Base-by-base conservation (phyloP, 169 alveolate genomes). In the Eimeria brunetti region DNA sequence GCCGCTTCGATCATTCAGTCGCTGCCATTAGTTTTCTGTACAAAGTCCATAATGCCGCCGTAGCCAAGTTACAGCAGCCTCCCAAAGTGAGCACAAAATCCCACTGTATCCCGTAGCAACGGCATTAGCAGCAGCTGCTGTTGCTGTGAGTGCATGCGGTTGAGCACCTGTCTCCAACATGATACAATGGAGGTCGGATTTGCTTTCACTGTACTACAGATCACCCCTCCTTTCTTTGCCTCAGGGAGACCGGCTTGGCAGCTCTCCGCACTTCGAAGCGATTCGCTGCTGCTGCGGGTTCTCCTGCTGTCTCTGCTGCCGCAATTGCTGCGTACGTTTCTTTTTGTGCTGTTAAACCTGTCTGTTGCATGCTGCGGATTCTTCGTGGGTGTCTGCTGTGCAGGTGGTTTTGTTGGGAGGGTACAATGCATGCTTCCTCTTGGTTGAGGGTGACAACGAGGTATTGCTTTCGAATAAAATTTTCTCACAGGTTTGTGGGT, bases 361-460 rank as follows among this genome's bases (percentile, higher is more conserved):
- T 56, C 9, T 9, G 64, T 9, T 56, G 9, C 18, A 56, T 9
- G 64, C 24, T 56, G 30, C 27, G 27, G 56, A 36, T 24, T 33
- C 27, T 75, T 16, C 38, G 22, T 12, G 22, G 14, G 46, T 71
- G 30, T 71, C 41, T 69, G 81, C 8, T 71, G 30, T 71, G 46
- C 85, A 75, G 85, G 85, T 75, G 33, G 60, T 75, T 49, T 56
- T 75, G 58, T 27, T 75, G 51, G 85, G 85, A n/a, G 85, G 85
- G 9, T 36, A 75, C 56, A 75, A 75, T 36, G 85, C 85, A 11
- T 75, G 85, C 56, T 9, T 36, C 14, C 58, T 75, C n/a, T 41
- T 75, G 33, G 58, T 11, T 12, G 49, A 12, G 33, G 85, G 85
- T 14, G 85, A 75, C 14, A 33, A 75, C 38, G 58, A 75, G 56